Evolutionary conservation across 352 stramenopile genomes (phyloP).

Genomic region (Globisporangium uncinulatum): DNA sequence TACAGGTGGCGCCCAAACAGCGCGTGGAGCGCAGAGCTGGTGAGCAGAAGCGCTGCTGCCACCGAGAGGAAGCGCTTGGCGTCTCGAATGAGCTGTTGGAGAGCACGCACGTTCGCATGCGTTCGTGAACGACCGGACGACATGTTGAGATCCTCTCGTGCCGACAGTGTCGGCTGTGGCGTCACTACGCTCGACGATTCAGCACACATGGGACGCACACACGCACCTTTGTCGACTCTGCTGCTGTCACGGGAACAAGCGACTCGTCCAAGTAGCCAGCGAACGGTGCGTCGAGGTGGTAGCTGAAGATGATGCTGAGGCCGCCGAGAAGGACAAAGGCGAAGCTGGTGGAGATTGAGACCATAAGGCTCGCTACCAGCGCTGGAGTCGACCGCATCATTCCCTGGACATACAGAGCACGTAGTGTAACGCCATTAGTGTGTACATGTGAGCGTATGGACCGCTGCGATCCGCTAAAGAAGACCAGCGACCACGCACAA

Average conservation of each 20-base stretch:
- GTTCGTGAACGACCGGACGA: background rate
- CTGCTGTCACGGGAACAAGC: conserved; percentile 22
- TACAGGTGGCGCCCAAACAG: conserved; percentile 39
- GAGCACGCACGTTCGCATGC: background rate
- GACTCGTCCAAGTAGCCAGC: conserved; percentile 48
- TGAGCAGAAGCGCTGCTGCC: conserved; percentile 29
- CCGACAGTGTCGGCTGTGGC: too few species aligned
- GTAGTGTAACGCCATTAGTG: background rate
- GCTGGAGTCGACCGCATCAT: conserved; percentile 39
- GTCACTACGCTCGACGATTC: too few species aligned
- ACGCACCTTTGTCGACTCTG: conserved; percentile 34
- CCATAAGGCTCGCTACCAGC: conserved; percentile 46
- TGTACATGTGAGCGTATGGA: background rate
- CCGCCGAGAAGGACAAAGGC: conserved; percentile 43
- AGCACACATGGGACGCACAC: too few species aligned
- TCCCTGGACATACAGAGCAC: conserved; percentile 1
- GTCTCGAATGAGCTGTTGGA: conserved; percentile 31
- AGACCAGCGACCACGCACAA: conserved; percentile 24
- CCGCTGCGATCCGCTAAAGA: background rate
- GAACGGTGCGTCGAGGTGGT: conserved; percentile 35
- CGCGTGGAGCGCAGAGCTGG: conserved; percentile 27
- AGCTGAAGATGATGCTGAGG: conserved; percentile 48
- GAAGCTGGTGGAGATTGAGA: conserved; percentile 42
- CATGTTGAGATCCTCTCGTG: background rate
- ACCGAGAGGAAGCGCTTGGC: conserved; percentile 34